A percentile compares a stretch with the other conserved stretches of the same genome.
These are phyloP conservation scores for Solanum gracilifrons DNA, from an alignment of 257 asterid genomes.

Conservation along the genomic window DNA sequence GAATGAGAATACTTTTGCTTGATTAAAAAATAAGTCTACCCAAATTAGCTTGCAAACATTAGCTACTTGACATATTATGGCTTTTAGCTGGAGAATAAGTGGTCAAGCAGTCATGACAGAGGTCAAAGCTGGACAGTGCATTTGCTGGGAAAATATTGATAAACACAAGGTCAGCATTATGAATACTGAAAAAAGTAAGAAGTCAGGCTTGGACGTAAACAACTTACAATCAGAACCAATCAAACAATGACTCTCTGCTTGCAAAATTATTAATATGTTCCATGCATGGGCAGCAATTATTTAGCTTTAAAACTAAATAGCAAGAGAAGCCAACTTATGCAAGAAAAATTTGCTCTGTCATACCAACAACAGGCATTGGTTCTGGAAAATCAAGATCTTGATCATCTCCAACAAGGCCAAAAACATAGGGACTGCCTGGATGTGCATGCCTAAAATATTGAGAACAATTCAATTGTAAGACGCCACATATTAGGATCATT, in stretches of 20 bases:
- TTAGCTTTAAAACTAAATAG: background rate
- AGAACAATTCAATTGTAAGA: background rate
- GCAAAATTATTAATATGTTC: background rate
- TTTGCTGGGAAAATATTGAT: background rate
- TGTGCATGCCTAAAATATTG: constrained; percentile 79
- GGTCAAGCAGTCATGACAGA: background rate
- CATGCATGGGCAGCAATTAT: background rate
- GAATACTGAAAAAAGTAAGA: background rate
- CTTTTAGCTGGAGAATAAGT: background rate
- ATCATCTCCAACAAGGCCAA: constrained; percentile 91
- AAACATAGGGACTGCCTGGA: constrained; percentile 97
- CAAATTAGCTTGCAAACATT: background rate
- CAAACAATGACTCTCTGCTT: background rate
- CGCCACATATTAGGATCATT: background rate
- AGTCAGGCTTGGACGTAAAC: background rate
- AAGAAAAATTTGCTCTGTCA: background rate
- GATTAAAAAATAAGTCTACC: background rate
- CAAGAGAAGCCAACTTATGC: background rate
- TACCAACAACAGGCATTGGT: constrained; percentile 97
- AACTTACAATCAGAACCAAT: background rate
- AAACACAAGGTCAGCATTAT: background rate
- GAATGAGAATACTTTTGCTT: background rate
- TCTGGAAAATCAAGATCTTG: constrained; percentile 92
- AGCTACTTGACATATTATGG: background rate
- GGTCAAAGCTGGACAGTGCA: background rate